These are phyloP conservation scores for Arthrobotrys musiformis DNA, from an alignment of 2,329 filamentous ascomycete species.

Conservation along the genomic window DNA sequence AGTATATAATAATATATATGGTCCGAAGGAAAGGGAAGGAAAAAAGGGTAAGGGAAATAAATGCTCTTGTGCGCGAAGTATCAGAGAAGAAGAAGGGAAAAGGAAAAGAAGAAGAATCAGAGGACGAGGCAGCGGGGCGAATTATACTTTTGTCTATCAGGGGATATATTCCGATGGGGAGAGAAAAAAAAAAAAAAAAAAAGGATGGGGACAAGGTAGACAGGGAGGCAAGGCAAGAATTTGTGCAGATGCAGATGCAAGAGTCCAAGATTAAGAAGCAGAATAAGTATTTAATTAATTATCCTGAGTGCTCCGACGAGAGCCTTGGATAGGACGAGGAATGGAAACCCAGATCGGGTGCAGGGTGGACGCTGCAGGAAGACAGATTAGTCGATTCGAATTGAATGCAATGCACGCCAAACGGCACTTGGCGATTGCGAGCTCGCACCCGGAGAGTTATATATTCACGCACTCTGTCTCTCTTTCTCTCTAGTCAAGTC, in stretches of 20 bases:
- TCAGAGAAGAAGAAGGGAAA: not conserved
- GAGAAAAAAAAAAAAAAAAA: conserved; percentile 9
- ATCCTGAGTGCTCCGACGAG: conserved; percentile 16
- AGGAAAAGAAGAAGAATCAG: not conserved
- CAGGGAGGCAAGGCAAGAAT: not conserved
- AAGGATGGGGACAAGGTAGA: not conserved
- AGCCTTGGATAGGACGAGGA: conserved; percentile 20
- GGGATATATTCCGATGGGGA: not conserved
- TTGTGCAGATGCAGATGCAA: conserved; percentile 11
- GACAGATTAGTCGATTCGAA: conserved; percentile 12
- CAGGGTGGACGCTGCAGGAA: conserved; percentile 8
- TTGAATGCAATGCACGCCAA: conserved; percentile 7
- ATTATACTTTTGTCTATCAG: not conserved
- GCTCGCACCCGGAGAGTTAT: not conserved
- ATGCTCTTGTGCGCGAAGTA: not conserved
- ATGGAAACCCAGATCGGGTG: conserved; percentile 13
- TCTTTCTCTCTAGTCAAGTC: too few relatives aligned
- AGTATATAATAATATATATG: not conserved
- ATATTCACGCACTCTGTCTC: not conserved
- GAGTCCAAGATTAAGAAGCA: too few relatives aligned
- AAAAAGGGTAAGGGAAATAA: not conserved
- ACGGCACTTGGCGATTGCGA: conserved; percentile 21
- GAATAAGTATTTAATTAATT: conserved; percentile 15
- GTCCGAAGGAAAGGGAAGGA: not conserved
- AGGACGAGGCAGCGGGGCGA: not conserved